Conservation (phyloP, 2,329 filamentous ascomycete genomes). For the Botrytis fragariae region DNA sequence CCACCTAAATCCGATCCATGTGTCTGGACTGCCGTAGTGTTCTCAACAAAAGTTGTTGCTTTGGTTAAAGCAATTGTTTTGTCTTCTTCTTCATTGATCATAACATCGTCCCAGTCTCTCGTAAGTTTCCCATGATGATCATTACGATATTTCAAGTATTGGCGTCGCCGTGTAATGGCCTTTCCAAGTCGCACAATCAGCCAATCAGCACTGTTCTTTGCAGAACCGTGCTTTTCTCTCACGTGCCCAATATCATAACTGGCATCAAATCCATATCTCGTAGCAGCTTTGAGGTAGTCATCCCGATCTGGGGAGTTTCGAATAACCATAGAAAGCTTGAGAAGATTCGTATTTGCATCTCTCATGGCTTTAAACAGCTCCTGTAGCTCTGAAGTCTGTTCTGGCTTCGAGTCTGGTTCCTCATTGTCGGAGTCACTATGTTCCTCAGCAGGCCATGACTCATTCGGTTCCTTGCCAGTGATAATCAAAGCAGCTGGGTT, state of each 20-base stretch:
- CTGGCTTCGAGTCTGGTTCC: neutral
- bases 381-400: slow-evolving; percentile 30
- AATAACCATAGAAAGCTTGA: slow-evolving; percentile 34
- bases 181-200: slow-evolving; percentile 35
- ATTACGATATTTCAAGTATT: slow-evolving; percentile 37
- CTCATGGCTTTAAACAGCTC: slow-evolving; percentile 29
- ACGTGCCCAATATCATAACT: slow-evolving; percentile 30
- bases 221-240: slow-evolving; percentile 28
- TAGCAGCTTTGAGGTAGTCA: slow-evolving; percentile 34
- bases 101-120: slow-evolving; percentile 23
- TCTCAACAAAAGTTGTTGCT: slow-evolving; percentile 31
- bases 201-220: slow-evolving; percentile 26
- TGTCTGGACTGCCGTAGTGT: neutral
- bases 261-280: slow-evolving; percentile 24
- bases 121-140: slow-evolving; percentile 34
- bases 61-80: slow-evolving; percentile 28
- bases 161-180: slow-evolving; percentile 36
- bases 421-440: slow-evolving; percentile 27
- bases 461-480: slow-evolving; percentile 24
- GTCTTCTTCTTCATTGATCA: slow-evolving; percentile 8
- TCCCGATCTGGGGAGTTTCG: slow-evolving; percentile 29
- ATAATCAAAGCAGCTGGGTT: slow-evolving; percentile 26
- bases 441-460: slow-evolving; percentile 25
- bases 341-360: slow-evolving; percentile 25
- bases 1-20: slow-evolving; percentile 18